Evolutionary conservation across 2,329 filamentous ascomycete species (phyloP), one percentile per base, ranked within the genome.

Genomic region (Trichoderma polysporum): DNA sequence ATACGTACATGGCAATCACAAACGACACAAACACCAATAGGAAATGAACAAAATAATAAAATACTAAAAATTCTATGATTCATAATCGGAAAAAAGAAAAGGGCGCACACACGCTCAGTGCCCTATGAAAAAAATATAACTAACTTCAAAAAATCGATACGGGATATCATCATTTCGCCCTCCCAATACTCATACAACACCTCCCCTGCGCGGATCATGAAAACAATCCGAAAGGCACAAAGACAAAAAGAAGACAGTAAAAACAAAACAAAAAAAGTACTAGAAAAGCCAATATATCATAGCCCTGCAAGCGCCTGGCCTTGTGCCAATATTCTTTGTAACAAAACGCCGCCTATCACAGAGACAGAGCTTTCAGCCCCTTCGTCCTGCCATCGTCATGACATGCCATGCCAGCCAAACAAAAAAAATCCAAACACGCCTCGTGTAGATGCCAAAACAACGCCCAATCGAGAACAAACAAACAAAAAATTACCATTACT

Each of bases 101-200:
- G n/a, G 54, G 35, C 54, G 15, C 50, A 54, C 50, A n/a, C n/a
- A n/a, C n/a, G 50, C 50, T 54, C 29, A 27, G 33, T 19, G 39
- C 31, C 31, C n/a, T 37, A 29, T n/a, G n/a, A n/a, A 49, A 37
- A 25, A 56, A 35, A 37, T 19, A 39, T 19, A 50, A 61, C 58
- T 52, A 37, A 39, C n/a, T n/a, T n/a, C n/a, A n/a, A 61, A 61
- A 61, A 45, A 61, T 29, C 49, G 58, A 50, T 61, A 61, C 49
- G 47, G 41, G 58, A 61, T 61, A 61, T 61, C 58, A 61, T 61
- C 45, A 61, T 61, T 29, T 37, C 17, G 17, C 33, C 41, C 9
- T 41, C n/a, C 27, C 22, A n/a, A 49, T 37, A 61, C 33, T 61
- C 58, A 52, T 52, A 61, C 58, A 61, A 52, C 58, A 9, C 15